Evolutionary conservation across 352 stramenopile species (phyloP).

Genomic region (Globisporangium spinosum): DNA sequence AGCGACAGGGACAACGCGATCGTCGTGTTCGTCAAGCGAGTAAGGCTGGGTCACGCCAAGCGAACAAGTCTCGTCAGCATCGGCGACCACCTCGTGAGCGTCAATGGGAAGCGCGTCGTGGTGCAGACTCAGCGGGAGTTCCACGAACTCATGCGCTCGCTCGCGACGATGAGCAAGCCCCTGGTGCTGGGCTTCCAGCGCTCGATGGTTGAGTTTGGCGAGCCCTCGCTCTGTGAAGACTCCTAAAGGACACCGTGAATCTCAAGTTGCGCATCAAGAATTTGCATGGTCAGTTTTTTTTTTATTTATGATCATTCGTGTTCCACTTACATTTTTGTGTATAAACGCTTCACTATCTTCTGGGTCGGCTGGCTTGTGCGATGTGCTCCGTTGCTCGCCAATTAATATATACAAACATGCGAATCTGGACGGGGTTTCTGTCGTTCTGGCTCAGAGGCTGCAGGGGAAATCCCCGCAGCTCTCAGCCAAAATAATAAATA

Average conservation of each 20-base stretch:
- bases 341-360: neutral
- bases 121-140: slow-evolving; percentile 26
- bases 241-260: neutral
- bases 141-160: slow-evolving; percentile 31
- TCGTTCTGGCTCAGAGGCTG: neutral
- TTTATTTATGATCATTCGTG: neutral
- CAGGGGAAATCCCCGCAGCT: neutral
- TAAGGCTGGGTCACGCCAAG: slow-evolving; percentile 29
- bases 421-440: neutral
- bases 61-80: slow-evolving; percentile 31
- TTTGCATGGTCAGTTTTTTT: neutral
- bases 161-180: slow-evolving; percentile 30
- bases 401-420: neutral
- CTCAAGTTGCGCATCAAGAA: neutral
- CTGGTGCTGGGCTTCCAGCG: slow-evolving; percentile 40
- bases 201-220: slow-evolving; percentile 26
- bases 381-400: neutral
- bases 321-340: slow-evolving; percentile 1
- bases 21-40: slow-evolving; percentile 43
- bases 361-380: neutral
- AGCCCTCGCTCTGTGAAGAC: slow-evolving; percentile 5
- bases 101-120: slow-evolving; percentile 35
- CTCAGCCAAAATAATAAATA: neutral
- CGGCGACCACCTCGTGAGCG: slow-evolving; percentile 34
- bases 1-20: slow-evolving; percentile 26